Conservation (phyloP, 1,139 yeast genomes). For the Yamadazyma trypodendri region DNA sequence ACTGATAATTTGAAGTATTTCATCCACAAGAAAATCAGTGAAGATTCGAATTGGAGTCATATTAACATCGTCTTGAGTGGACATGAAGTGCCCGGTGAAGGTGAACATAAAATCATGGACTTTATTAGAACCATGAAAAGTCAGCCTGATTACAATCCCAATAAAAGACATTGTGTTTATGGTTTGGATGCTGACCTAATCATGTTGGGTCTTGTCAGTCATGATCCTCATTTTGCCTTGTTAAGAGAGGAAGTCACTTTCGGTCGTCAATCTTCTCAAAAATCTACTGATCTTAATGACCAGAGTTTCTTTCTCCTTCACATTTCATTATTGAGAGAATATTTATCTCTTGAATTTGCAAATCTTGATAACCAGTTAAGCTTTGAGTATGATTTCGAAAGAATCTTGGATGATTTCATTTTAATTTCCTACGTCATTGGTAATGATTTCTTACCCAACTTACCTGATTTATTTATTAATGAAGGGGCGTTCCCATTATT, state of each 20-base stretch:
- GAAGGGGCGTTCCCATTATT: conserved; percentile 95
- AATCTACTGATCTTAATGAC: conserved; percentile 58
- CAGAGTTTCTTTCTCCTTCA: conserved; percentile 85
- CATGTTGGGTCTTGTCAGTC: conserved; percentile 92
- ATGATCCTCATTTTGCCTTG: conserved; percentile 93
- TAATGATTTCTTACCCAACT: conserved; percentile 96
- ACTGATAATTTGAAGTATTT: conserved; percentile 84
- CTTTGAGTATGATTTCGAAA: conserved; percentile 83
- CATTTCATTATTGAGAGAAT: conserved; percentile 84
- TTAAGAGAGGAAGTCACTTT: conserved; percentile 94
- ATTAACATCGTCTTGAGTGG: conserved; percentile 86
- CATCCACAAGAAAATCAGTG: conserved; percentile 81
- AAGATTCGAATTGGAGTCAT: conserved; percentile 89
- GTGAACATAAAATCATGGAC: conserved; percentile 97
- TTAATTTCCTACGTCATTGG: conserved; percentile 93
- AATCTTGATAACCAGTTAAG: conserved; percentile 61
- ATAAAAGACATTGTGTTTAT: conserved; percentile 89
- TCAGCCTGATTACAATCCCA: conserved; percentile 82
- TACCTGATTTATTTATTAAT: conserved; percentile 89
- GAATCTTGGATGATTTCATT: conserved; percentile 88
- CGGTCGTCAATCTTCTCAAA: conserved; percentile 53
- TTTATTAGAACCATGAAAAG: conserved; percentile 84
- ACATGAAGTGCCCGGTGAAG: conserved; percentile 98
- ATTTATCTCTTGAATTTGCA: conserved; percentile 79
- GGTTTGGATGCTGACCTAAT: conserved; percentile 98